These are phyloP conservation scores for Simmondsia chinensis DNA, from an alignment of 148 eudicot species.

Conservation along the genomic window DNA sequence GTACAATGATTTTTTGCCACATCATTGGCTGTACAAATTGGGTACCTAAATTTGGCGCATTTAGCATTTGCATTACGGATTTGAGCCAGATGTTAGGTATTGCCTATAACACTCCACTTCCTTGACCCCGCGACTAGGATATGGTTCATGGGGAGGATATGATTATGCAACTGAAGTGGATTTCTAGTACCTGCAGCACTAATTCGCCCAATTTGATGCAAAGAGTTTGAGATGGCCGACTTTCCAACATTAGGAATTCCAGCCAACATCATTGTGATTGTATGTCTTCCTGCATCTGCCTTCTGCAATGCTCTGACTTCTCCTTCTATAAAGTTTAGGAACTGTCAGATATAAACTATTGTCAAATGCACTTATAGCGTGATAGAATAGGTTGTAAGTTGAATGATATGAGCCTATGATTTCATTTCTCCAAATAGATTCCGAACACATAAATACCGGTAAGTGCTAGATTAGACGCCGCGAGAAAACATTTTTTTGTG, in stretches of 20 bases:
- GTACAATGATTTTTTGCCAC: no score
- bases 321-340: conserved; percentile 60
- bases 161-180: neutral
- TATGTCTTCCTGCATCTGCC: conserved; percentile 26
- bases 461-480: no score
- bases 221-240: conserved; percentile 74
- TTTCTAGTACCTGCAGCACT: conserved; percentile 48
- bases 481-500: no score
- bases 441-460: no score
- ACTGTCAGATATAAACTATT: conserved; percentile 30
- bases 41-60: no score
- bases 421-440: no score
- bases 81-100: no score
- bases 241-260: conserved; percentile 87
- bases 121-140: neutral
- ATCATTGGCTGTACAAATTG: no score
- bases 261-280: conserved; percentile 49
- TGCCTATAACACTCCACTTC: no score
- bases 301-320: conserved; percentile 45
- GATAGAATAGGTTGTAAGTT: neutral
- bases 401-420: no score
- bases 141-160: no score
- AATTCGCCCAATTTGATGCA: conserved; percentile 81
- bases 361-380: neutral
- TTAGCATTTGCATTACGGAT: no score